Conservation (phyloP, 208 protist species). For the Endotrypanum monterogeii region DNA sequence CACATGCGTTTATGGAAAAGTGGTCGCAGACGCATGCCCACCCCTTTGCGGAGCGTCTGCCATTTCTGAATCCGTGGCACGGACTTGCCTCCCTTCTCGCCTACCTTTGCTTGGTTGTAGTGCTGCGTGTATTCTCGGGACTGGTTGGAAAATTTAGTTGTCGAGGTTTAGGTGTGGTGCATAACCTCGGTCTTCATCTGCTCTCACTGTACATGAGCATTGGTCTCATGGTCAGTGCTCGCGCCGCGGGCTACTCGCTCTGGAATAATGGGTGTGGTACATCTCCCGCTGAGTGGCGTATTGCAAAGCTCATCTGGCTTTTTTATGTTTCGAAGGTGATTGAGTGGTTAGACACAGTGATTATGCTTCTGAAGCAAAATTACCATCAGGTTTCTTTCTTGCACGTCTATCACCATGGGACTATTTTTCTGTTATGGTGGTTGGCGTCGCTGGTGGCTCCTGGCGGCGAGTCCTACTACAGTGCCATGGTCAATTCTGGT, state of each 20-base stretch:
- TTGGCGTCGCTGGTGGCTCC: slow-evolving; percentile 49
- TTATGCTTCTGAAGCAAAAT: slow-evolving; percentile 81
- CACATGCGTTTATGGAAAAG: slow-evolving; percentile 15
- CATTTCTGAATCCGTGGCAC: slow-evolving; percentile 57
- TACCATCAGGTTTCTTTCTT: slow-evolving; percentile 79
- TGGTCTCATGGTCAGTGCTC: slow-evolving; percentile 57
- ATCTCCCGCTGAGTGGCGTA: slow-evolving; percentile 43
- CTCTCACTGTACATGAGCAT: slow-evolving; percentile 79
- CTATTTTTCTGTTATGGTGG: slow-evolving; percentile 79
- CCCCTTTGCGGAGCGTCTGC: slow-evolving; percentile 56
- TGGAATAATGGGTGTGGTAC: slow-evolving; percentile 71
- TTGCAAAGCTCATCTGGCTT: slow-evolving; percentile 75
- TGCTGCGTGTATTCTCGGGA: slow-evolving; percentile 35
- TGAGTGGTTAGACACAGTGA: slow-evolving; percentile 78
- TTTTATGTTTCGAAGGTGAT: slow-evolving; percentile 82
- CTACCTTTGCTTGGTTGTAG: slow-evolving; percentile 47
- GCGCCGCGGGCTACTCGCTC: slow-evolving; percentile 62
- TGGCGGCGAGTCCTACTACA: slow-evolving; percentile 82
- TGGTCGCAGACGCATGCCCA: slow-evolving; percentile 35
- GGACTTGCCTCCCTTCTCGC: slow-evolving; percentile 41
- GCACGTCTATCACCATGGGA: slow-evolving; percentile 83
- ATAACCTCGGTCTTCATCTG: slow-evolving; percentile 71
- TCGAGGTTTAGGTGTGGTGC: slow-evolving; percentile 44
- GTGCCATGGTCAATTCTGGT: slow-evolving; percentile 75
- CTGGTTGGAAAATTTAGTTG: slow-evolving; percentile 59